Conservation (phyloP, 495 filamentous ascomycete genomes). For the Penicillium mononematosum region DNA sequence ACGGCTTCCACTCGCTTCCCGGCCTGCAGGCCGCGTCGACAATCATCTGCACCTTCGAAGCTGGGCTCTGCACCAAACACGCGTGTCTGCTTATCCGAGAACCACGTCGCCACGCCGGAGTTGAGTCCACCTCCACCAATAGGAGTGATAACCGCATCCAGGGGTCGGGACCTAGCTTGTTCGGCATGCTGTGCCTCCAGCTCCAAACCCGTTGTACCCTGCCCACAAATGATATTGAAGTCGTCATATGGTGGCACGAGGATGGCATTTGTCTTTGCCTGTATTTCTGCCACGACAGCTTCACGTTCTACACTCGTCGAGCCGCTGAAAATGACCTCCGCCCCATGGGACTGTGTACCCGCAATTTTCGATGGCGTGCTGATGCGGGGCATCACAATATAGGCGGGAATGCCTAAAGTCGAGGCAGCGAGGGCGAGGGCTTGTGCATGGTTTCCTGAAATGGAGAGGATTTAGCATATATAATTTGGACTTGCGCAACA, state of each 20-base stretch:
- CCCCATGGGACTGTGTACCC: conserved; percentile 72
- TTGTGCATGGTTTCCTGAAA: conserved; percentile 88
- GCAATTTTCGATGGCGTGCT: conserved; percentile 82
- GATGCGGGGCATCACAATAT: conserved; percentile 90
- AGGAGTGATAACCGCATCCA: conserved; percentile 83
- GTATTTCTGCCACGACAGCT: conserved; percentile 65
- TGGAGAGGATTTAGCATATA: conserved; percentile 10
- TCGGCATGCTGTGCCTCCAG: conserved; percentile 66
- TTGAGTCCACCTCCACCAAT: conserved; percentile 89
- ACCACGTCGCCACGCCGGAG: conserved; percentile 74
- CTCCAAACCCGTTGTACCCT: conserved; percentile 87
- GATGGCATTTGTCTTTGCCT: conserved; percentile 66
- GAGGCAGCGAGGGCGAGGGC: conserved; percentile 85
- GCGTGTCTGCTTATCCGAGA: conserved; percentile 59
- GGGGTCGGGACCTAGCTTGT: conserved; percentile 19
- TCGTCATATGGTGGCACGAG: conserved; percentile 91
- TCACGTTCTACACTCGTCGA: conserved; percentile 79
- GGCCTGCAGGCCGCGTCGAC: conserved; percentile 60
- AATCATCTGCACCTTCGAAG: conserved; percentile 84
- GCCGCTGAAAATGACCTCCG: conserved; percentile 78
- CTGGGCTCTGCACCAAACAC: conserved; percentile 93
- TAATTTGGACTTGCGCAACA: neutral
- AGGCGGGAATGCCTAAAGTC: conserved; percentile 60
- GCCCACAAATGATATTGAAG: conserved; percentile 84
- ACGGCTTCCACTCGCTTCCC: conserved; percentile 64